These are phyloP conservation scores for Papilionanthe hybrid DNA, from an alignment of 116 monocot genomes.

Conservation along the genomic window DNA sequence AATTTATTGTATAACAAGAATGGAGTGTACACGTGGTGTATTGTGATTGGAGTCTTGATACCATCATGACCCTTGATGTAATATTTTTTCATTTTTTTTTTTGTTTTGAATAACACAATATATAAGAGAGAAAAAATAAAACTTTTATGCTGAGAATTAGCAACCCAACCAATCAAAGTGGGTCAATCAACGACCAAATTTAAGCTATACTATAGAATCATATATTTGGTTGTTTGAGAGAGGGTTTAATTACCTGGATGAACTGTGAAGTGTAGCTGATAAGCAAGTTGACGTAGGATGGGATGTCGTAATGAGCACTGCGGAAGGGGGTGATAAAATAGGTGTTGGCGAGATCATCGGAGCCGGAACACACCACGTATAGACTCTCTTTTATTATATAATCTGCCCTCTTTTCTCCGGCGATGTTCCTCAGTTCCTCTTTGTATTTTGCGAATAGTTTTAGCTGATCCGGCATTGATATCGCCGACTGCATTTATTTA, in stretches of 20 bases:
- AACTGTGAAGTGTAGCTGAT: constrained; percentile 30
- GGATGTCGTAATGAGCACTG: constrained; percentile 20
- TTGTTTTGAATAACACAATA: too few species aligned
- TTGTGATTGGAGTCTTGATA: too few species aligned
- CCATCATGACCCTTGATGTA: too few species aligned
- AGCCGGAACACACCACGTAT: constrained; percentile 25
- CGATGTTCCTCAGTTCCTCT: constrained; percentile 19
- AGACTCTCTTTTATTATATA: constrained; percentile 18
- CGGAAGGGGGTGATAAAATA: constrained; percentile 42
- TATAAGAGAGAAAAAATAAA: too few species aligned
- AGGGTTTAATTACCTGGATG: constrained; percentile 15
- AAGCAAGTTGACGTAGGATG: constrained; percentile 30
- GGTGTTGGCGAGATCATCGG: constrained; percentile 40
- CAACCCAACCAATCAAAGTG: too few species aligned
- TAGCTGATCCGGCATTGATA: constrained; percentile 35
- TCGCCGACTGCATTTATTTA: constrained; percentile 17
- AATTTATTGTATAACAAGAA: too few species aligned
- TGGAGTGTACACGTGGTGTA: too few species aligned
- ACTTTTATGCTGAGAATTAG: too few species aligned
- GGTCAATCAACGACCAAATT: too few species aligned
- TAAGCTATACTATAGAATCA: too few species aligned
- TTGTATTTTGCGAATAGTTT: constrained; percentile 41
- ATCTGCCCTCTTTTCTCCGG: constrained; percentile 15
- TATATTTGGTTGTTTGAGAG: not conserved
- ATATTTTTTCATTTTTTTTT: too few species aligned